Evolutionary conservation across 83 land plant species (phyloP).

Genomic region (Picea abies): DNA sequence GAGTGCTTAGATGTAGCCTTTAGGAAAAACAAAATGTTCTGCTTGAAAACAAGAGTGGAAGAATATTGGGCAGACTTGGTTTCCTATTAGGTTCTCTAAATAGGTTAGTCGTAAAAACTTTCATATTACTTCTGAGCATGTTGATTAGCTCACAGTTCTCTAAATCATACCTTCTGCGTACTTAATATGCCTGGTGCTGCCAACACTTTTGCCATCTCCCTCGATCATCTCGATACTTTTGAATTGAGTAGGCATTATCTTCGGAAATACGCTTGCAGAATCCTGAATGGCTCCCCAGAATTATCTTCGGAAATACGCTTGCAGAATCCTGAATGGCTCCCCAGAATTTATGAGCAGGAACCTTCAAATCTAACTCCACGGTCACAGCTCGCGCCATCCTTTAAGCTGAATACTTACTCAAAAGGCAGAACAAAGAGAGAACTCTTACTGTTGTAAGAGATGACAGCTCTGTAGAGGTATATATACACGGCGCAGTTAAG

Average conservation of each 20-base stretch:
- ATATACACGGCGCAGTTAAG: too few species aligned
- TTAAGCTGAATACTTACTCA: too few species aligned
- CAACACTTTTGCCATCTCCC: conserved; percentile 45
- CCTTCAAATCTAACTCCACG: conserved; percentile 46
- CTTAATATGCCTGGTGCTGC: conserved; percentile 45
- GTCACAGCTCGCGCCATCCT: conserved; percentile 27
- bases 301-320: too few species aligned
- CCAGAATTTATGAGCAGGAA: conserved; percentile 48
- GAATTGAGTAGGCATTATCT: conserved; percentile 53
- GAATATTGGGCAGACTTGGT: background rate
- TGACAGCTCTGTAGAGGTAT: too few species aligned
- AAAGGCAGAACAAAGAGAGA: too few species aligned
- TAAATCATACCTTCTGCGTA: conserved; percentile 45
- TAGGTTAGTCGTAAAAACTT: background rate
- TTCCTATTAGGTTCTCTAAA: background rate
- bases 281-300: conserved; percentile 45
- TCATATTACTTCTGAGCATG: too few species aligned
- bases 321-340: conserved; percentile 33
- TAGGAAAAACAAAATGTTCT: too few species aligned
- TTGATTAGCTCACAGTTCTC: too few species aligned
- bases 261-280: conserved; percentile 44
- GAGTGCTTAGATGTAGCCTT: too few species aligned
- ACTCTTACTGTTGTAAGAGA: too few species aligned
- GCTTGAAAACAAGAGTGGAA: too few species aligned
- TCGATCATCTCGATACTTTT: conserved; percentile 56